phyloP scores from a whole-genome alignment of 805 yeast species.

The Kodamaea sagamina region DNA sequence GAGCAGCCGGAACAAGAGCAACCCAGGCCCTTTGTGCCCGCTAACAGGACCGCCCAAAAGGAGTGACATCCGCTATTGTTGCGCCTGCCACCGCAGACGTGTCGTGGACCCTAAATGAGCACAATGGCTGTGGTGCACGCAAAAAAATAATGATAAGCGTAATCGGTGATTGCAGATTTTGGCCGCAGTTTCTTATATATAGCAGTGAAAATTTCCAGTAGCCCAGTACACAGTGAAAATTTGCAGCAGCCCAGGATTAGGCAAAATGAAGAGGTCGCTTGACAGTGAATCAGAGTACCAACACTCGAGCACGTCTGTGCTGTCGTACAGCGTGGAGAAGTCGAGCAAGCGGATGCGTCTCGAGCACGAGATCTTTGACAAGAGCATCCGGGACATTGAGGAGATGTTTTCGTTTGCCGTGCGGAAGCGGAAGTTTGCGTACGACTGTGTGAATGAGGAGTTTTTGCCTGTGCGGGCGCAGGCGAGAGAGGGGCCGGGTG shows the following conservation, averaged over 20 bases:
- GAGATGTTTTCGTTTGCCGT: slow-evolving; percentile 21
- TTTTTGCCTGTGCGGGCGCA: slow-evolving; percentile 15
- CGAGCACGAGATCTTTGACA: slow-evolving; percentile 26
- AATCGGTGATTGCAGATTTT: neutral
- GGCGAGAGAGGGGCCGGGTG: neutral
- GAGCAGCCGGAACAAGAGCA: no score
- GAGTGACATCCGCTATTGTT: no score
- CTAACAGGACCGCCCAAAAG: no score
- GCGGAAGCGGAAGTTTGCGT: slow-evolving; percentile 11
- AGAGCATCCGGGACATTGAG: slow-evolving; percentile 27
- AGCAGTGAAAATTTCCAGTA: neutral
- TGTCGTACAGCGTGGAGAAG: slow-evolving; percentile 11
- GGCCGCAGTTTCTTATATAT: neutral
- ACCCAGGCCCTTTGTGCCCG: no score
- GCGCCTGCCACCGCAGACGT: no score
- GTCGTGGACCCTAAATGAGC: no score
- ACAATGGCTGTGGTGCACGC: no score
- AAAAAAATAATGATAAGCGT: slow-evolving; percentile 1
- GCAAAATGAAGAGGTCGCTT: slow-evolving; percentile 8
- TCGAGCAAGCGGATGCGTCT: slow-evolving; percentile 22
- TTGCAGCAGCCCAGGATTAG: neutral
- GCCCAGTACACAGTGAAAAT: no score
- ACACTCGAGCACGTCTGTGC: slow-evolving; percentile 1
- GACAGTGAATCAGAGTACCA: slow-evolving; percentile 9
- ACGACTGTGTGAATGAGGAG: slow-evolving; percentile 18